These are phyloP conservation scores for Saturnispora dispora DNA, from an alignment of 805 yeast genomes.

Conservation along the genomic window DNA sequence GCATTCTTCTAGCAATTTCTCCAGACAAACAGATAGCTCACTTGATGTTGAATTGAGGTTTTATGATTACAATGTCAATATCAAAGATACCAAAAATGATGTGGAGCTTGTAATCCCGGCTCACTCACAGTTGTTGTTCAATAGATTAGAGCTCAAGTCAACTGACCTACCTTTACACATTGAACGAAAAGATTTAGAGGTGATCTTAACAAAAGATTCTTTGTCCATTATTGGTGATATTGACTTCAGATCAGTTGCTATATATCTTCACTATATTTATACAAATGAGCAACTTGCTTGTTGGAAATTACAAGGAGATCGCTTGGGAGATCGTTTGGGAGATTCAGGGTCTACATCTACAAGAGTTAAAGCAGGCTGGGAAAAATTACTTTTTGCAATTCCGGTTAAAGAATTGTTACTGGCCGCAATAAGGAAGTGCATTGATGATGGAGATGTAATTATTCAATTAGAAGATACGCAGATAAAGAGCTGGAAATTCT, in stretches of 20 bases:
- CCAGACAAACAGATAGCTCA: neutral
- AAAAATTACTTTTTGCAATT: conserved; percentile 9
- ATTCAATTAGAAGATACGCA: conserved; percentile 41
- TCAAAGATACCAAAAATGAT: neutral
- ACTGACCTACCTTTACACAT: neutral
- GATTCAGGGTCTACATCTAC: neutral
- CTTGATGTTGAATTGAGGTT: conserved; percentile 1
- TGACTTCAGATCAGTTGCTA: conserved; percentile 23
- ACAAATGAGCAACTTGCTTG: conserved; percentile 36
- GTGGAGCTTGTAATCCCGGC: conserved; percentile 8
- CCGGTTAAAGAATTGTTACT: neutral
- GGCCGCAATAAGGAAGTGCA: neutral
- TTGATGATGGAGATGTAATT: conserved; percentile 30
- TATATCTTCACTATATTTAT: conserved; percentile 42
- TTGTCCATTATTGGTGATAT: conserved; percentile 19
- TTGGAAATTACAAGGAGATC: conserved; percentile 31
- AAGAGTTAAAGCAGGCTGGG: conserved; percentile 9
- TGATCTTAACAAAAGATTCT: conserved; percentile 6
- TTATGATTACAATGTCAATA: conserved; percentile 10
- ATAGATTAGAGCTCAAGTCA: conserved; percentile 4
- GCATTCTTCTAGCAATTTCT: neutral
- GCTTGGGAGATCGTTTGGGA: neutral
- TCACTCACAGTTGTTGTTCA: conserved; percentile 9
- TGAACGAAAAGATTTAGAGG: conserved; percentile 13
- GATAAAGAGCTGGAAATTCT: conserved; percentile 38